These are phyloP conservation scores for Xylaria arbuscula DNA, from an alignment of 2,329 filamentous ascomycete genomes.

Conservation along the genomic window DNA sequence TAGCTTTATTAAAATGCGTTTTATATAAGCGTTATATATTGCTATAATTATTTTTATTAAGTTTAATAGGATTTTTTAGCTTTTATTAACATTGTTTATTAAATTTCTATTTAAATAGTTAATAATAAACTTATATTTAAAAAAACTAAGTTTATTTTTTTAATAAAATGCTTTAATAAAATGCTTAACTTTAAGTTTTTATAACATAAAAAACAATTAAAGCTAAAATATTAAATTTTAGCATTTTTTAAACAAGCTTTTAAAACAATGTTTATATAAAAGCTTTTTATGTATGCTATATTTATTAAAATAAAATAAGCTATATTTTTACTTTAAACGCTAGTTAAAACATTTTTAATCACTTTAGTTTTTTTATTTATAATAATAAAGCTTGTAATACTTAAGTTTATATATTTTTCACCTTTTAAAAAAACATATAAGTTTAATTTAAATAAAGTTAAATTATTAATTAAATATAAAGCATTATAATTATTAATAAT, in stretches of 20 bases:
- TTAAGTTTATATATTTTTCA: not conserved
- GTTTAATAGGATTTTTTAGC: not conserved
- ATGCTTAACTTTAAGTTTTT: not conserved
- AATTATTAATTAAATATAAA: slow-evolving; percentile 13
- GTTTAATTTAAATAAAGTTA: not conserved
- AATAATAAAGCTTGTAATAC: not conserved
- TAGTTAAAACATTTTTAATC: not conserved
- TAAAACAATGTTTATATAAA: slow-evolving; percentile 10
- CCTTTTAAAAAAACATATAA: not conserved
- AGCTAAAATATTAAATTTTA: not conserved
- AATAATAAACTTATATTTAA: slow-evolving; percentile 11
- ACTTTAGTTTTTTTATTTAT: not conserved
- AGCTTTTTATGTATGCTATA: not conserved
- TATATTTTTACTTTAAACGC: not conserved
- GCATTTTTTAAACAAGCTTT: not conserved
- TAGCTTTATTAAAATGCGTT: not conserved
- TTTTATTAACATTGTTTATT: not conserved
- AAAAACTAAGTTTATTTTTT: slow-evolving; percentile 10
- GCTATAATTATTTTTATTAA: not conserved
- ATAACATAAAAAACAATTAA: not conserved
- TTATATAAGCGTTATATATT: not conserved
- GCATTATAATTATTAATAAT: slow-evolving; percentile 9
- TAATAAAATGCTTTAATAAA: not conserved
- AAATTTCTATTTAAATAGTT: not conserved
- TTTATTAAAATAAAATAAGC: not conserved